Conservation (phyloP, 2,329 filamentous ascomycete genomes). For the Alternaria brassicae region DNA sequence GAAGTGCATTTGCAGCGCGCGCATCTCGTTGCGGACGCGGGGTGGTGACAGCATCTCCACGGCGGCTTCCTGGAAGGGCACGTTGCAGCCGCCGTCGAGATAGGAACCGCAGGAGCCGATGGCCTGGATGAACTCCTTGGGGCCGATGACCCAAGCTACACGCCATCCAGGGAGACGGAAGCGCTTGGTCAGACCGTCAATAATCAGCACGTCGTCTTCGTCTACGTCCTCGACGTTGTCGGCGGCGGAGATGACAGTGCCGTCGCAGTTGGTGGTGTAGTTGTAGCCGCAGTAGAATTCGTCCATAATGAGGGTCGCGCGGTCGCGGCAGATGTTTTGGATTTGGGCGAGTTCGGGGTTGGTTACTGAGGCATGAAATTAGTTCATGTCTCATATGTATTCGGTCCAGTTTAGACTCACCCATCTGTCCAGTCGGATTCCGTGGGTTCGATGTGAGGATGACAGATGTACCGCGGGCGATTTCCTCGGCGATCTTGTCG, state of each 20-base stretch:
- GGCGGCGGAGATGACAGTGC: constrained; percentile 84
- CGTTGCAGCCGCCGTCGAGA: constrained; percentile 92
- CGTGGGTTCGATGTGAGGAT: constrained; percentile 95
- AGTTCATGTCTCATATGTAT: not conserved
- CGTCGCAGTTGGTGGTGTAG: constrained; percentile 91
- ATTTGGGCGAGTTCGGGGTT: constrained; percentile 88
- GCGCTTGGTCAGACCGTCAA: constrained; percentile 94
- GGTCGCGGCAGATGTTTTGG: constrained; percentile 89
- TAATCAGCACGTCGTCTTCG: constrained; percentile 80
- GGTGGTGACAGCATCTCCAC: constrained; percentile 89
- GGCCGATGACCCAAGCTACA: constrained; percentile 94
- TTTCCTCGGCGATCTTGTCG: constrained; percentile 90
- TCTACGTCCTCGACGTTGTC: constrained; percentile 91
- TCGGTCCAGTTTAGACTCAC: constrained; percentile 60
- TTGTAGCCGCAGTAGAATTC: constrained; percentile 77
- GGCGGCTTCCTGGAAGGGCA: constrained; percentile 93
- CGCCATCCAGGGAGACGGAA: constrained; percentile 97
- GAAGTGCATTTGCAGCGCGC: constrained; percentile 88
- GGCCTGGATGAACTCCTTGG: constrained; percentile 94
- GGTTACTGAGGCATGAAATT: constrained; percentile 57
- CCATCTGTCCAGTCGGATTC: constrained; percentile 73
- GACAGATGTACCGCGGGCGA: constrained; percentile 77
- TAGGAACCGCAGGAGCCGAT: constrained; percentile 93
- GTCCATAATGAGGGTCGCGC: constrained; percentile 91
- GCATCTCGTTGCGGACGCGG: constrained; percentile 85